Evolutionary conservation across 139 green algal genomes (phyloP).

Genomic region (Parachlorella kessleri): DNA sequence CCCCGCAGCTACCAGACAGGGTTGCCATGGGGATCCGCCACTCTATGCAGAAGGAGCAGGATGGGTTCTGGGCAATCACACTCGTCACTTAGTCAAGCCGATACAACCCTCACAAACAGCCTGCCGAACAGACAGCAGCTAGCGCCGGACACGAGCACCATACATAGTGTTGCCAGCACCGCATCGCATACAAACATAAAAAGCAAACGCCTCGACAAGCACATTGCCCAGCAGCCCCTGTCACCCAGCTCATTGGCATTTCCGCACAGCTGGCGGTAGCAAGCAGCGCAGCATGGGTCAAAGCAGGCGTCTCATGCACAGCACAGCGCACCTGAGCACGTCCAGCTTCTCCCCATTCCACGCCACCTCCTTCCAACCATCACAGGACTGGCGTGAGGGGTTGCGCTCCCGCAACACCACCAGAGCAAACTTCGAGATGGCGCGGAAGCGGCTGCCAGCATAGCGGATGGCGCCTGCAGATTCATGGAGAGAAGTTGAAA

Average conservation of each 20-base stretch:
- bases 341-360: conserved; percentile 56
- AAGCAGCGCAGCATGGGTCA: too few species aligned
- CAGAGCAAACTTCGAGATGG: conserved; percentile 70
- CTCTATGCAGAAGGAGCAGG: not conserved
- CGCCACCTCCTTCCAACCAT: conserved; percentile 71
- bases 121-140: not conserved
- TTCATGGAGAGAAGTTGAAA: too few species aligned
- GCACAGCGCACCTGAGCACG: conserved; percentile 15
- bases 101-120: not conserved
- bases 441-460: conserved; percentile 42
- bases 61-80: not conserved
- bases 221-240: not conserved
- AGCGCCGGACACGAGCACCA: not conserved
- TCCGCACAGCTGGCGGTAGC: too few species aligned
- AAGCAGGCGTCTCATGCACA: too few species aligned
- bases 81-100: not conserved
- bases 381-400: conserved; percentile 57
- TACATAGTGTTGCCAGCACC: not conserved
- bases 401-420: conserved; percentile 64
- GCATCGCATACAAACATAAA: not conserved
- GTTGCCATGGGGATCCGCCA: not conserved
- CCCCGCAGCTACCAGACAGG: too few species aligned
- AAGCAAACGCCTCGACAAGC: not conserved
- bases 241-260: too few species aligned
- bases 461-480: conserved; percentile 56